phyloP scores from a whole-genome alignment of 2,329 filamentous ascomycete species.

The Trichoderma atrobrunneum region DNA sequence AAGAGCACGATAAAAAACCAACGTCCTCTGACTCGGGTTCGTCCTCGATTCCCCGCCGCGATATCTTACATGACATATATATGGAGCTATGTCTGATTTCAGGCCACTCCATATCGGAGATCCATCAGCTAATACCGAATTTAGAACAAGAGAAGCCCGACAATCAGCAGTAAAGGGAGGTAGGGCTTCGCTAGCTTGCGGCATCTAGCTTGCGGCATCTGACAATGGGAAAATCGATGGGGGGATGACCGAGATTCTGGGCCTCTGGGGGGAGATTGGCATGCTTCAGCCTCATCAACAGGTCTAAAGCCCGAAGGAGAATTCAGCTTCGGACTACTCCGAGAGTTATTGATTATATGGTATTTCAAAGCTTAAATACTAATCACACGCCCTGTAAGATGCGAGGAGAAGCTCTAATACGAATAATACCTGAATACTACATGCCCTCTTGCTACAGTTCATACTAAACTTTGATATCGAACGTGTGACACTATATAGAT shows the following conservation, averaged over 20 bases:
- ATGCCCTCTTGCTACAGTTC: neutral
- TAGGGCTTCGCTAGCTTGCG: neutral
- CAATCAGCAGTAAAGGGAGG: neutral
- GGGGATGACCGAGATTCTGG: too few relatives aligned
- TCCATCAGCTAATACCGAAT: neutral
- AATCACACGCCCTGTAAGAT: neutral
- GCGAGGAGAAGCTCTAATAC: neutral
- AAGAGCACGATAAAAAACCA: neutral
- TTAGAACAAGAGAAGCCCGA: neutral
- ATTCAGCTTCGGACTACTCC: neutral
- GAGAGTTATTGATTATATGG: neutral
- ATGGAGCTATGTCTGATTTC: neutral
- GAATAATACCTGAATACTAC: neutral
- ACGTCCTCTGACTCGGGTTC: neutral
- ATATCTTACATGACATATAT: neutral
- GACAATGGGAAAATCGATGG: too few relatives aligned
- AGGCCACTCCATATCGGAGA: neutral
- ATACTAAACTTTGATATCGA: neutral
- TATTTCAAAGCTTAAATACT: neutral
- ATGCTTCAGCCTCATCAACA: neutral
- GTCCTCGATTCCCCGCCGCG: neutral
- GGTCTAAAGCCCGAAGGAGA: neutral
- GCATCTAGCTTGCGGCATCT: neutral
- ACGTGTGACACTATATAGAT: neutral
- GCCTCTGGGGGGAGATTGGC: too few relatives aligned